Evolutionary conservation across 768 basidiomycete genomes (phyloP), one percentile per base, ranked within the genome.

Genomic region (Pisolithus albus): DNA sequence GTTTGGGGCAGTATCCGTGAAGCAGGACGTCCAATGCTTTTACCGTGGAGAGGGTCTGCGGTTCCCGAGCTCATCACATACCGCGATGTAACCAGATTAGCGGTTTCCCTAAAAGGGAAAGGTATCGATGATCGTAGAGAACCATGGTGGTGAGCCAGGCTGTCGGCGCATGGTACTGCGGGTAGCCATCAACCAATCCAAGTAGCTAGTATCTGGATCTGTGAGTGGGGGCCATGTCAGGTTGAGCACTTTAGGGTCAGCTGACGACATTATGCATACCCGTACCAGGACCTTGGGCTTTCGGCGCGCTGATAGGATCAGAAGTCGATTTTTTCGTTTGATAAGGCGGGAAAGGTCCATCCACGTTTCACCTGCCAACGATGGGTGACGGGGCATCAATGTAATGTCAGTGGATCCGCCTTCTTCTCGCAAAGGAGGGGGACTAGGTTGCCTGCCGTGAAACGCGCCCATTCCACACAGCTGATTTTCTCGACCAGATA

Each of bases 61-160:
- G 13, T 34, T 15, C 34, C 34, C 34, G 34, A 34, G 34, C 40
- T 41, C 40, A 41, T 21, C 40, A 41, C 40, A 15, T 34, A 34
- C 34, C 4, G 34, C 34, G 34, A 34, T 34, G 34, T 34, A 34
- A 13, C 11, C 11, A 34, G 34, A 34, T 34, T 34, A 34, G 34
- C 43, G 43, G 43, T 45, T 18, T 45, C 5, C 43, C 43, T 45
- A 45, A 45, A 45, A 45, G 43, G 43, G 43, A 45, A 45, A 45
- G 28, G 41, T 24, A 45, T 45, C 43, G 43, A 45, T 45, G 43
- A 45, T 45, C 43, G 43, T 45, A 26, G 24, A 24, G 43, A 45
- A 45, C 43, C 43, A 45, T 26, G 43, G 28, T 34, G 34, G 43
- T 26, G 43, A 3, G 43, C 43, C 43, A 45, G 43, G 10, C 43